A percentile compares a stretch with the other conserved stretches of the same genome.
phyloP scores from a whole-genome alignment of 495 filamentous ascomycete species.

The Clohesyomyces aquaticus region DNA sequence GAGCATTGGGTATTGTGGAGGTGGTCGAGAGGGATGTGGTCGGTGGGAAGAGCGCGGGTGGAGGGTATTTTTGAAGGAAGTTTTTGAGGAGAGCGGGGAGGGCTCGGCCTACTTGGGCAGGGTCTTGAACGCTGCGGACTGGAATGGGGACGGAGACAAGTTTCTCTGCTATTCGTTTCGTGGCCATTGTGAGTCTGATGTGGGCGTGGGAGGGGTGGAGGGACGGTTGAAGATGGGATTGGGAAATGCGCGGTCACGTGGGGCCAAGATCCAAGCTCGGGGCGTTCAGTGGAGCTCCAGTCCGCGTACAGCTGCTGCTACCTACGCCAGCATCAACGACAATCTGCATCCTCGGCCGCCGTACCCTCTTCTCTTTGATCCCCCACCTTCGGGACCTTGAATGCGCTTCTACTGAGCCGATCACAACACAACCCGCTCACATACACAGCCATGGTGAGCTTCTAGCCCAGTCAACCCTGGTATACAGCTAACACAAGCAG shows the following conservation, averaged over 20 bases:
- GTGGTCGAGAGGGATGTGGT: constrained; percentile 51
- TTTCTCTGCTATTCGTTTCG: background rate
- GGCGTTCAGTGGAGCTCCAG: constrained; percentile 18
- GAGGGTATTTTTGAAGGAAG: constrained; percentile 90
- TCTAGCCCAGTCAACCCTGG: background rate
- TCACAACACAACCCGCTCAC: constrained; percentile 2
- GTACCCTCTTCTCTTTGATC: constrained; percentile 4
- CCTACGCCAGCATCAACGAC: constrained; percentile 27
- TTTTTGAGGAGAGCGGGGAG: constrained; percentile 75
- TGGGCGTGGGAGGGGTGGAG: constrained; percentile 5
- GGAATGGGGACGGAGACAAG: too few species aligned
- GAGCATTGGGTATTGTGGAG: constrained; percentile 14
- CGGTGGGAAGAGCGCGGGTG: constrained; percentile 56
- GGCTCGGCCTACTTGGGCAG: constrained; percentile 58
- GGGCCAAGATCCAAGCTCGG: constrained; percentile 1
- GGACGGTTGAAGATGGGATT: constrained; percentile 1
- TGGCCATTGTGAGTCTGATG: constrained; percentile 15
- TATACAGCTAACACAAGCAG: constrained; percentile 34
- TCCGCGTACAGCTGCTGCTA: constrained; percentile 30
- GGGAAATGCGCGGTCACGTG: constrained; percentile 26
- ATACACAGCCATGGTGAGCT: constrained; percentile 39
- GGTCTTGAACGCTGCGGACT: too few species aligned
- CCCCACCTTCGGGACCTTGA: background rate
- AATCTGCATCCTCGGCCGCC: constrained; percentile 6
- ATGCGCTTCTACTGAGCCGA: background rate